Evolutionary conservation across 805 yeast genomes (phyloP).

Genomic region (Wickerhamomyces bovis): DNA sequence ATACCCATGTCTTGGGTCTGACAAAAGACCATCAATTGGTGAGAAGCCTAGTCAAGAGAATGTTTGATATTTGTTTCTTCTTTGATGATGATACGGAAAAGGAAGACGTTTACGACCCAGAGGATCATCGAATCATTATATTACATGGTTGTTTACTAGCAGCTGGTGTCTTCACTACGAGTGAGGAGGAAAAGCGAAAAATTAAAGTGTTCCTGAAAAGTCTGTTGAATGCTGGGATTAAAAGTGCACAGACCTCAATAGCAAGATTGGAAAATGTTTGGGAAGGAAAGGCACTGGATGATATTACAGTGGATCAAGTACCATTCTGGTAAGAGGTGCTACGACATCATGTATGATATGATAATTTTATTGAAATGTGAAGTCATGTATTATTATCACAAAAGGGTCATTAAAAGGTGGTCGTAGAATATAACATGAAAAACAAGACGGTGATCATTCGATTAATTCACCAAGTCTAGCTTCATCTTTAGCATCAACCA

Average conservation of each 20-base stretch:
- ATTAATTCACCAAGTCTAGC: constrained; percentile 31
- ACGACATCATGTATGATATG: not conserved
- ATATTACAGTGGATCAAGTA: not conserved
- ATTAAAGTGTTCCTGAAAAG: constrained; percentile 13
- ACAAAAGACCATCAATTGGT: constrained; percentile 19
- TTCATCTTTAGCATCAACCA: constrained; percentile 30
- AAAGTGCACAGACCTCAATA: constrained; percentile 16
- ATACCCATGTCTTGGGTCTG: constrained; percentile 29
- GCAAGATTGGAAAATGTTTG: constrained; percentile 14
- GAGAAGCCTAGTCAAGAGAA: constrained; percentile 12
- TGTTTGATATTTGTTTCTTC: constrained; percentile 17
- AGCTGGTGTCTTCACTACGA: constrained; percentile 15
- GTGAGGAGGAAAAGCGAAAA: constrained; percentile 6
- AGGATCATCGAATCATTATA: constrained; percentile 19
- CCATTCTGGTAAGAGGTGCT: not conserved
- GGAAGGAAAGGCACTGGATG: constrained; percentile 13
- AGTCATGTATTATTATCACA: not conserved
- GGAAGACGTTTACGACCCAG: constrained; percentile 3
- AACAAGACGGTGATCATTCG: constrained; percentile 10
- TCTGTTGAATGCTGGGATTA: constrained; percentile 14
- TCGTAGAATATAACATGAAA: not conserved
- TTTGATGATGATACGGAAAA: constrained; percentile 3
- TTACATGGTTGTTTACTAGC: constrained; percentile 20
- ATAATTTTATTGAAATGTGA: not conserved
- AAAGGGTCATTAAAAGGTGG: not conserved